Base-by-base conservation (phyloP, 345 rosid genomes). In the Melastoma malabathricum region DNA sequence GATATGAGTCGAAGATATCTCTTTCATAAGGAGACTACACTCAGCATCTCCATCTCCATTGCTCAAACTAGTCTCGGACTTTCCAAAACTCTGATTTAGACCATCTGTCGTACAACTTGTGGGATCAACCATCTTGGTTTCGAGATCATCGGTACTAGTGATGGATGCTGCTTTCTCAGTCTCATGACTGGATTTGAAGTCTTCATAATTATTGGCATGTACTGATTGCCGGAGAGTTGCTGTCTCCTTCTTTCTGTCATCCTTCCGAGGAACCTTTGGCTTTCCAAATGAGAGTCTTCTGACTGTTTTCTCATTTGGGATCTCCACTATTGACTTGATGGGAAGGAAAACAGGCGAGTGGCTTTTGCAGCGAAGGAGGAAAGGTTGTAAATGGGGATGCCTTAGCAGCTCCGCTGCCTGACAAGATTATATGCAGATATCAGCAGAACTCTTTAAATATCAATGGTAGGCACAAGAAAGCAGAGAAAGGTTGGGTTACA, bases 321-420 rank as follows among this genome's bases (percentile, higher is more conserved):
- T 75, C 69, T 58, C 74, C 69, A 57, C 71, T 57, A 70, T 65
- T 56, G 81, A 72, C 64, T 58, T 74, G 47, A 86, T 51, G 15
- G 98, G 98, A 70, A 92, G 96, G 69, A 74, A 92, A 29, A 75
- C 78, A 39, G 96, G 61, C 45, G 96, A 79, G 8, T 81, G 60
- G 64, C 73, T 75, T 50, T 58, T 74, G 68, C 95, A 92, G 4
- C 68, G 74, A 49, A 84, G 83, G 52, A 92, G 80, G 67, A 79
- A 75, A 2, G 84, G 70, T 60, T 84, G 93, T 61, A 92, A 72
- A 77, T 78, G 85, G 3, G 86, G 86, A 67, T 84, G 87, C 79
- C 98, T 75, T 50, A 92, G 67, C 61, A 92, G 70, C 51, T 92
- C 96, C 15, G 96, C 81, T 59, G 98, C 93, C 98, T 92, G 65